phyloP scores from a whole-genome alignment of 495 filamentous ascomycete species.

The Penicillium lividum region DNA sequence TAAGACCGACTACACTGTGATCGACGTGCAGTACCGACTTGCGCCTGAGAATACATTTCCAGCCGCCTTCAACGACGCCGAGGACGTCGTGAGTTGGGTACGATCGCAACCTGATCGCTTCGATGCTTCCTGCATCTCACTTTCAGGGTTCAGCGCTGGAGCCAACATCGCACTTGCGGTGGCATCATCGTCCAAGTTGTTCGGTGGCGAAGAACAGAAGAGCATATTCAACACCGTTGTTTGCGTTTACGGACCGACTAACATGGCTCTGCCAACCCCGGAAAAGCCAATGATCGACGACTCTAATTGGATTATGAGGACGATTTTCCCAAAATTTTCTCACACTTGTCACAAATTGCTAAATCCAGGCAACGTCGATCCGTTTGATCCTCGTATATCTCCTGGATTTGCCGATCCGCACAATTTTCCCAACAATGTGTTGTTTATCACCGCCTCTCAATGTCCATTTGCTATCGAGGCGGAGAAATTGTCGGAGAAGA shows the following conservation, averaged over 20 bases:
- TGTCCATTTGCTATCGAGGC: constrained; percentile 44
- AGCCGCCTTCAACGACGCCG: constrained; percentile 69
- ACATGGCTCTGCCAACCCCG: constrained; percentile 30
- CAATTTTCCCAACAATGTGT: constrained; percentile 37
- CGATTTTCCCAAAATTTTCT: constrained; percentile 29
- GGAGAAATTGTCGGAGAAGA: constrained; percentile 42
- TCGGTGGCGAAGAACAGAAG: constrained; percentile 15
- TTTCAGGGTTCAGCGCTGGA: constrained; percentile 49
- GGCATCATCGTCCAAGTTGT: constrained; percentile 33
- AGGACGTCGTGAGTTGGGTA: constrained; percentile 43
- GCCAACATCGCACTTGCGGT: constrained; percentile 44
- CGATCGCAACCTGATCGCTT: constrained; percentile 35
- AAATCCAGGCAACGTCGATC: constrained; percentile 21
- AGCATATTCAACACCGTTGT: constrained; percentile 36
- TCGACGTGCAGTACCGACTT: constrained; percentile 71
- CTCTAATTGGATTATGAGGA: constrained; percentile 31
- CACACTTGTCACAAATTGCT: constrained; percentile 33
- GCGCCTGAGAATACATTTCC: constrained; percentile 78
- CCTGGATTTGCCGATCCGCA: constrained; percentile 36
- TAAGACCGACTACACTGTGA: constrained; percentile 40
- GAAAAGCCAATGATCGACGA: constrained; percentile 29
- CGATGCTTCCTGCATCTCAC: constrained; percentile 34
- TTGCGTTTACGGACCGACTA: constrained; percentile 42
- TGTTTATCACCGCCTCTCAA: constrained; percentile 45
- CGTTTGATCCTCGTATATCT: constrained; percentile 42